Conservation (phyloP, 139 green algal species). For the Asterochloris erici region DNA sequence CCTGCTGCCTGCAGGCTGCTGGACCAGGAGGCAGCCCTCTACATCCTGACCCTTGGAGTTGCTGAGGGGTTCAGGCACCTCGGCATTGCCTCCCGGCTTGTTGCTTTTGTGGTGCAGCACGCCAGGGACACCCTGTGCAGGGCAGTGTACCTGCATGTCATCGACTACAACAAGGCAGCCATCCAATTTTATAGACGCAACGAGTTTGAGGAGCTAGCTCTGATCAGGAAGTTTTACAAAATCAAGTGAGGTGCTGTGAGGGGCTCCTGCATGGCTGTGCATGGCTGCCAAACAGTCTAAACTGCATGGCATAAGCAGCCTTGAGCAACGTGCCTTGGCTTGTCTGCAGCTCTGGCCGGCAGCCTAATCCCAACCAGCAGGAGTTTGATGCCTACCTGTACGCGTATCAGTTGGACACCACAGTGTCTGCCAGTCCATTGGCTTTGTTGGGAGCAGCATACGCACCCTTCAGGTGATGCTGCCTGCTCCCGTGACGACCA, state of each 20-base stretch:
- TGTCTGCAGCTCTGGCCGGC: slow-evolving; percentile 14
- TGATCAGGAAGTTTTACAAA: slow-evolving; percentile 13
- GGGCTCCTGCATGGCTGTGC: too few species aligned
- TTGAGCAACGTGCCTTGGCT: neutral
- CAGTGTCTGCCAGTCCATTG: neutral
- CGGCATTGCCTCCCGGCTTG: slow-evolving; percentile 7
- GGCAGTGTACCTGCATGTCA: slow-evolving; percentile 22
- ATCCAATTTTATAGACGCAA: slow-evolving; percentile 6
- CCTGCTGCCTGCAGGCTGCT: slow-evolving; percentile 2
- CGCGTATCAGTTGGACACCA: slow-evolving; percentile 6
- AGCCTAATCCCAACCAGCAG: slow-evolving; percentile 1
- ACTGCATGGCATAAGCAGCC: neutral
- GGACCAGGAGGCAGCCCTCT: slow-evolving; percentile 11
- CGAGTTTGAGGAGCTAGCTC: slow-evolving; percentile 16
- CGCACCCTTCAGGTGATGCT: slow-evolving; percentile 7
- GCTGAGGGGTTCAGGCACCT: slow-evolving; percentile 4
- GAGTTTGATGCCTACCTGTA: slow-evolving; percentile 22
- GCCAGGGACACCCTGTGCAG: neutral
- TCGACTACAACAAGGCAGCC: slow-evolving; percentile 21
- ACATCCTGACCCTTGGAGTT: slow-evolving; percentile 22
- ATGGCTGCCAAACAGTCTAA: too few species aligned
- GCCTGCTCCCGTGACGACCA: too few species aligned
- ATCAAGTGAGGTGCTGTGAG: slow-evolving; percentile 3
- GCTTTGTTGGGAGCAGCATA: slow-evolving; percentile 9
- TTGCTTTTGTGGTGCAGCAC: neutral